Evolutionary conservation across 2,329 filamentous ascomycete genomes (phyloP).

Genomic region (Alternaria ethzedia): DNA sequence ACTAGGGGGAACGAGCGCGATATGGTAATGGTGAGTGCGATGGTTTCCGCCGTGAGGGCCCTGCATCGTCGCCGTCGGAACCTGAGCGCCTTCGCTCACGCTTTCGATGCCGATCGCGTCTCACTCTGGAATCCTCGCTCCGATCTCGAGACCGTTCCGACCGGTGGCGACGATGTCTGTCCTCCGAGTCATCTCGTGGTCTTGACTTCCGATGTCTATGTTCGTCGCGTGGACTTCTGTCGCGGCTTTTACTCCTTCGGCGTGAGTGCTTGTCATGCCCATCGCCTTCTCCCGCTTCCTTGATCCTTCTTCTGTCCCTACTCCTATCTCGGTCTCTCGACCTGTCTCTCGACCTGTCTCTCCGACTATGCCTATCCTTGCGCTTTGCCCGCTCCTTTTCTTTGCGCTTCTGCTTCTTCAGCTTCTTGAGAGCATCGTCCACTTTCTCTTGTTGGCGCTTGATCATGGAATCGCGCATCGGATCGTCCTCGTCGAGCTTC

Average conservation of each 20-base stretch:
- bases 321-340: constrained; percentile 34
- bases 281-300: constrained; percentile 20
- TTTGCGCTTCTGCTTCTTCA: constrained; percentile 56
- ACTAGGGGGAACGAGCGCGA: constrained; percentile 24
- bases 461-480: constrained; percentile 92
- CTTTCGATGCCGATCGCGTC: constrained; percentile 16
- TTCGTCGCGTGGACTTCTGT: constrained; percentile 18
- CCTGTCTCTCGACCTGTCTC: constrained; percentile 30
- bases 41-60: constrained; percentile 13
- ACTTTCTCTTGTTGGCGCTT: constrained; percentile 92
- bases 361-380: constrained; percentile 34
- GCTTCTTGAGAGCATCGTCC: constrained; percentile 68
- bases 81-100: constrained; percentile 11
- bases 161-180: constrained; percentile 15
- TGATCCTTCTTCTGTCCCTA: constrained; percentile 29
- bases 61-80: constrained; percentile 13
- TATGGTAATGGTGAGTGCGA: constrained; percentile 26
- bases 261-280: constrained; percentile 17
- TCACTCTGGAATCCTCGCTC: constrained; percentile 13
- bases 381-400: constrained; percentile 57
- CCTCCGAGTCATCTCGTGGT: constrained; percentile 17
- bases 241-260: constrained; percentile 22
- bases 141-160: constrained; percentile 21
- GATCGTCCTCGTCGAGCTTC: constrained; percentile 92
- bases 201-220: constrained; percentile 1